Percentiles rank a stretch among this genome's conserved stretches.
phyloP scores from a whole-genome alignment of 1,139 yeast species.

The Pichia sp. region DNA sequence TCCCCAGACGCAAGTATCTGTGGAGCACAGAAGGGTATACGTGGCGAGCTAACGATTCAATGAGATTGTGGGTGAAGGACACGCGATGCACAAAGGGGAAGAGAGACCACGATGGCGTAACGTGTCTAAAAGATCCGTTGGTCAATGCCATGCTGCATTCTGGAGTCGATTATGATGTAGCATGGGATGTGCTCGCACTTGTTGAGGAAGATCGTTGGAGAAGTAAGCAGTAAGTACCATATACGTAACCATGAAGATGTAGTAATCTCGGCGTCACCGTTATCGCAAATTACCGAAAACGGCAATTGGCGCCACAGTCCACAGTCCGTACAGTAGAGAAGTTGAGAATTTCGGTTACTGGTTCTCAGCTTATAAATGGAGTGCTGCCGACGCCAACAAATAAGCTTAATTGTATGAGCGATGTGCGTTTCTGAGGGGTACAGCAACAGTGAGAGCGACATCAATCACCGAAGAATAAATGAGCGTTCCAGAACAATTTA shows the following conservation, averaged over 20 bases:
- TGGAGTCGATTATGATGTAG: background rate
- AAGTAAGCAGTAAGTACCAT: conserved; percentile 2
- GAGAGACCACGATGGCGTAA: conserved; percentile 1
- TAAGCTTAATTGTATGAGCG: no score
- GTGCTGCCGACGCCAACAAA: no score
- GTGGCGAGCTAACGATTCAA: conserved; percentile 32
- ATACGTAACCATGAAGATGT: background rate
- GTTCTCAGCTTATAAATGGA: no score
- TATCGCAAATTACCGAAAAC: background rate
- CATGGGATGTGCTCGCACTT: conserved; percentile 3
- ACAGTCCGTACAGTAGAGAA: no score
- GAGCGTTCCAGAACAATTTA: conserved; percentile 29
- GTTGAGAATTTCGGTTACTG: no score
- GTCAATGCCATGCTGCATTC: background rate
- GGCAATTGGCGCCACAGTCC: background rate
- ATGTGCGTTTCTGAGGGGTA: no score
- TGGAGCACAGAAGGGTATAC: conserved; percentile 26
- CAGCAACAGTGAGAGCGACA: no score
- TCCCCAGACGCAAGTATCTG: conserved; percentile 25
- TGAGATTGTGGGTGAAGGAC: no score
- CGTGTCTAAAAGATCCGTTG: conserved; percentile 1
- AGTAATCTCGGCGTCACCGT: no score
- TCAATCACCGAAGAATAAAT: background rate
- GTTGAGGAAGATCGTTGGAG: background rate
- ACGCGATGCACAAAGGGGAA: background rate